Evolutionary conservation across 495 filamentous ascomycete species (phyloP).

Genomic region (Hypoxylon fuscum): DNA sequence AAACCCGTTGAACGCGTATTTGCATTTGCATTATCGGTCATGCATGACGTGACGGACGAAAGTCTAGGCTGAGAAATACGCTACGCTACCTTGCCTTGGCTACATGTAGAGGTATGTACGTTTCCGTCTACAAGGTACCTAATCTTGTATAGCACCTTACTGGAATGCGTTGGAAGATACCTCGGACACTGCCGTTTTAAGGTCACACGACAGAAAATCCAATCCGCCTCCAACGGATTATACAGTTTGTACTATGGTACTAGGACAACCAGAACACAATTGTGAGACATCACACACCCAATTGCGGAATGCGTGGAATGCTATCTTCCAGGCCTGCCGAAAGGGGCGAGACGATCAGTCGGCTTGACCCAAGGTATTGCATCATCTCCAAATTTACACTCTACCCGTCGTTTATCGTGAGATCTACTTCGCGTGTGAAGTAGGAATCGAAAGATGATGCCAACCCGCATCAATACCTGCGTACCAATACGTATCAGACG

Average conservation of each 20-base stretch:
- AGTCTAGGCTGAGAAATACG: too few relatives aligned
- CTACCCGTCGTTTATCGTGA: conserved; percentile 24
- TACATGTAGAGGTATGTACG: too few relatives aligned
- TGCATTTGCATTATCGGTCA: conserved; percentile 26
- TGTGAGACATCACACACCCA: conserved; percentile 32
- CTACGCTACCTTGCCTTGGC: too few relatives aligned
- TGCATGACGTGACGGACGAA: conserved; percentile 34
- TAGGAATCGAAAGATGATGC: conserved; percentile 35
- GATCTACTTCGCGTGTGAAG: conserved; percentile 20
- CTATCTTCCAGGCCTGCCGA: conserved; percentile 42
- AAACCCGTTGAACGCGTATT: conserved; percentile 38
- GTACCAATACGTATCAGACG: conserved; percentile 1
- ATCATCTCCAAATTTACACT: conserved; percentile 37
- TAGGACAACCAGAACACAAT: conserved; percentile 6
- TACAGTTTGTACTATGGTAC: too few relatives aligned
- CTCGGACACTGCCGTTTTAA: conserved; percentile 28
- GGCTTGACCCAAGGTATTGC: conserved; percentile 40
- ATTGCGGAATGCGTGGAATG: conserved; percentile 28
- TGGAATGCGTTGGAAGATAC: conserved; percentile 34
- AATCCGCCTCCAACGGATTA: not conserved
- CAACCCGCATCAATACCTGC: conserved; percentile 38
- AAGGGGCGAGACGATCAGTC: conserved; percentile 43
- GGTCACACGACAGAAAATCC: conserved; percentile 39
- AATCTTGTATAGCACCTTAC: conserved; percentile 16
- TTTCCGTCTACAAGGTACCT: conserved; percentile 12